phyloP scores from a whole-genome alignment of 2,329 filamentous ascomycete genomes.

The Purpureocillium lavendulum region DNA sequence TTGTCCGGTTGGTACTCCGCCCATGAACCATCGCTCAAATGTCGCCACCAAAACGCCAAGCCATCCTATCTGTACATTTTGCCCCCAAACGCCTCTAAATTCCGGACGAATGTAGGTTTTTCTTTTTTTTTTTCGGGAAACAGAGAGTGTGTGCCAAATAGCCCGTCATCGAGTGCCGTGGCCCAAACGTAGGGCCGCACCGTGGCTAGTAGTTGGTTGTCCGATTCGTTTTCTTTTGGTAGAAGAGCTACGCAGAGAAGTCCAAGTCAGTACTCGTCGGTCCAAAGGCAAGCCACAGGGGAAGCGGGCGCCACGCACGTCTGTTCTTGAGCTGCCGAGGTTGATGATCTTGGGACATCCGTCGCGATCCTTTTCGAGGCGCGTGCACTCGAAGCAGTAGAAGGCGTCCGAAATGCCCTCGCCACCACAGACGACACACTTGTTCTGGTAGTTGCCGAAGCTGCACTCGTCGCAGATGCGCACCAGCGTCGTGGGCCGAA shows the following conservation, averaged over 20 bases:
- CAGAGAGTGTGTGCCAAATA: conserved; percentile 4
- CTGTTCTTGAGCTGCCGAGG: conserved; percentile 87
- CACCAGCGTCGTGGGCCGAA: conserved; percentile 91
- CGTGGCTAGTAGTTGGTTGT: conserved; percentile 43
- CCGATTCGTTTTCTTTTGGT: conserved; percentile 60
- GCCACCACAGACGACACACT: conserved; percentile 96
- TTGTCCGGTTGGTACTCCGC: too few relatives aligned
- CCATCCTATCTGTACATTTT: conserved; percentile 5
- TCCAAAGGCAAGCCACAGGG: conserved; percentile 29
- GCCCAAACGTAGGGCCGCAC: conserved; percentile 41
- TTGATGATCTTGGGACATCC: conserved; percentile 99
- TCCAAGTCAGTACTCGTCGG: neutral
- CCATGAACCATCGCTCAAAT: neutral
- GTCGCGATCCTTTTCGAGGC: conserved; percentile 92
- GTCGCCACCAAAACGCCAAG: conserved; percentile 3
- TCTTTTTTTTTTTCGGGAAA: too few relatives aligned
- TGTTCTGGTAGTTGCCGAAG: conserved; percentile 99
- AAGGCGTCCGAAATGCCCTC: conserved; percentile 98
- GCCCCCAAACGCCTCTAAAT: conserved; percentile 7
- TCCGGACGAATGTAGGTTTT: too few relatives aligned
- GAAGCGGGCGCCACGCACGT: conserved; percentile 47
- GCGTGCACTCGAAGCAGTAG: conserved; percentile 98
- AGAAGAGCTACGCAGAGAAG: conserved; percentile 39
- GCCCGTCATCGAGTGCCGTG: neutral
- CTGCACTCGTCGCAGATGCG: conserved; percentile 99